Percentiles rank a stretch among this genome's conserved stretches.
phyloP scores from a whole-genome alignment of 805 yeast species.

The Yarrowia deformans region DNA sequence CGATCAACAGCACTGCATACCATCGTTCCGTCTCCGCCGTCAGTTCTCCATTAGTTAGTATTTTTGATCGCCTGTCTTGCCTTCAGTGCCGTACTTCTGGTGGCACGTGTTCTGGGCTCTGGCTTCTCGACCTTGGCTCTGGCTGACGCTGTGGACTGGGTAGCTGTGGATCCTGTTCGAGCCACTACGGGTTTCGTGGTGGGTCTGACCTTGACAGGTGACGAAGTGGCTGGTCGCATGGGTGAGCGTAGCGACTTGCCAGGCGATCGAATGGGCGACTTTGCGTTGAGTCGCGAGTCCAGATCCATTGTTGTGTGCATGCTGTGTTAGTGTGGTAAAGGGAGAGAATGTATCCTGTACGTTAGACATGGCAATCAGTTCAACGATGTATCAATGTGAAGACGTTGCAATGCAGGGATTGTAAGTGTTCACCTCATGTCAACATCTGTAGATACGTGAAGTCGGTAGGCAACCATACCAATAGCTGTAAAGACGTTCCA shows the following conservation, averaged over 20 bases:
- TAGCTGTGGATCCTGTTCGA: slow-evolving; percentile 16
- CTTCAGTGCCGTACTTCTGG: slow-evolving; percentile 22
- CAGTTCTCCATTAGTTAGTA: slow-evolving; percentile 15
- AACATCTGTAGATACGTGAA: too few species aligned
- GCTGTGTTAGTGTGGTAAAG: slow-evolving; percentile 1
- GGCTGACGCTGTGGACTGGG: slow-evolving; percentile 25
- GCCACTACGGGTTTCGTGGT: slow-evolving; percentile 4
- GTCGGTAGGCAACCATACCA: too few species aligned
- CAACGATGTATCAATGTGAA: too few species aligned
- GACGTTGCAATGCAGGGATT: too few species aligned
- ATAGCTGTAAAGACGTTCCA: too few species aligned
- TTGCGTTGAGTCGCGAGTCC: not conserved
- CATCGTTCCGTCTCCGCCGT: too few species aligned
- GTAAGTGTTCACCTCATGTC: too few species aligned
- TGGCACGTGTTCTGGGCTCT: slow-evolving; percentile 17
- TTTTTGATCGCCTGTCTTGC: slow-evolving; percentile 30
- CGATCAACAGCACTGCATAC: too few species aligned
- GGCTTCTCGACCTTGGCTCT: slow-evolving; percentile 30
- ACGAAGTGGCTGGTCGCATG: slow-evolving; percentile 11
- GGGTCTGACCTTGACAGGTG: slow-evolving; percentile 20
- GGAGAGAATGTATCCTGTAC: not conserved
- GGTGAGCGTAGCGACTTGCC: slow-evolving; percentile 18
- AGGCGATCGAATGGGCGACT: slow-evolving; percentile 15
- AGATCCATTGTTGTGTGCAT: slow-evolving; percentile 15
- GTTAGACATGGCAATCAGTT: too few species aligned